Evolutionary conservation across 2,329 filamentous ascomycete species (phyloP), one percentile per base, ranked within the genome.

Genomic region (Aspergillus aculeatus): DNA sequence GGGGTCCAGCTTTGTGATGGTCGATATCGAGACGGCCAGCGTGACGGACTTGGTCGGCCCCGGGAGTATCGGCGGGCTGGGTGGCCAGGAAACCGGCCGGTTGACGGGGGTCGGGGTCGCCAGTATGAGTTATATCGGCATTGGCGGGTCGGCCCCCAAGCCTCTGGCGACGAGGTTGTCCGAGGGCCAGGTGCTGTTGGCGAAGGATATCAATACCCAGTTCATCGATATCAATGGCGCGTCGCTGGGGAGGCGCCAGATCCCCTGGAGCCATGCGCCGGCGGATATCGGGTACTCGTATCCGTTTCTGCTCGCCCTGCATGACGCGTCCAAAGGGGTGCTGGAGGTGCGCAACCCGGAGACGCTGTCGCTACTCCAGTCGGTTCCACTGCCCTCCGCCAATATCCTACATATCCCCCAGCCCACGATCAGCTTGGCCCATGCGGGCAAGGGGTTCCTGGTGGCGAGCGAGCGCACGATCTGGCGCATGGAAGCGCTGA

Each of bases 271-370:
- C 47, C 82, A 86, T 35, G 91, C 94, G 1, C 96, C 95, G 1
- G 93, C 97, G 69, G 89, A 89, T 58, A 88, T 99, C 60, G 95
- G 94, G 23, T 99, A 97, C 75, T 97, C 93, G 23, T 99, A 99
- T 73, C 95, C 95, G 0, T 99, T 97, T 72, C 88, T 99, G 57
- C 81, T 99, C 52, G 91, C 92, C 10, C 80, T 99, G 14, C 92
- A 96, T 71, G 82, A 92, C 7, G 87, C 92, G 0, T 83, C 90
- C 1, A 96, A 95, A 75, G 92, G 94, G 2, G 86, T 86, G 0
- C 80, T 99, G 11, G 95, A 99, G 76, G 89, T 99, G 41, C 85
- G 95, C 47, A 99, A 97, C 70, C 94, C 95, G 0, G 89, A 95
- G 59, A 98, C 94, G 0, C 79, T 98, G 50, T 95, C 88, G n/a